Base-by-base conservation (phyloP, 2,329 filamentous ascomycete species). In the Penicillium paneum region DNA sequence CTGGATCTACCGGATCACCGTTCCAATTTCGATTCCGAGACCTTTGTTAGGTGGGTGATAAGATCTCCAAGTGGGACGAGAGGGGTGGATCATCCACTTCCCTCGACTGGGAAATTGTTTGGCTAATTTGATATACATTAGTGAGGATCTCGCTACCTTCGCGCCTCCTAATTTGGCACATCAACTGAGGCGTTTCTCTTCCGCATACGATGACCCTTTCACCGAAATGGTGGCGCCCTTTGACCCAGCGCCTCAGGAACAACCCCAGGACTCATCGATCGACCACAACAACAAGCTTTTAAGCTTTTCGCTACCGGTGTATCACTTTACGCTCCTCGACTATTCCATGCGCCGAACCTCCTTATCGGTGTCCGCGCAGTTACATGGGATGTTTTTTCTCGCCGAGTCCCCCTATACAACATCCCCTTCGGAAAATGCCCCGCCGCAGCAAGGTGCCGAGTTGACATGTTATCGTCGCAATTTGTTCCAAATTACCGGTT, bases 391-490 rank as follows among this genome's bases (percentile, higher is more conserved):
- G 83, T 87, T 87, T 75, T 87, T 87, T 64, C 75, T 87, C 17
- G 84, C 84, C 35, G 84, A 87, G 66, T 84, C 84, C 31, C 82
- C 83, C 13, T 85, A 82, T 79, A 81, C 83, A 4, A 78, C 80
- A 3, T 80, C 79, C 3, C 76, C 80, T 4, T 76, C 78, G 4
- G 77, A 77, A 54, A 82, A 84, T 62, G 75, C 78, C 10, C 77
- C 81, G 72, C 69, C 90, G 84, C 49, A 72, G 47, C 69, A 72
- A 60, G 67, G 71, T 19, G 72, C 74, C 17, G 93, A 97, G 75
- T 75, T 97, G 71, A 97, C 93, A 3, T 97, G 93, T 80, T 97
- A 97, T 74, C 88, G 93, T 61, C 85, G 93, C 44, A 97, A 97
- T 69, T 79, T 97, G 45, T 97, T 97, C 74, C 93, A 97, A 73